phyloP scores from a whole-genome alignment of 2,329 filamentous ascomycete species.

The Endothia cerciana region DNA sequence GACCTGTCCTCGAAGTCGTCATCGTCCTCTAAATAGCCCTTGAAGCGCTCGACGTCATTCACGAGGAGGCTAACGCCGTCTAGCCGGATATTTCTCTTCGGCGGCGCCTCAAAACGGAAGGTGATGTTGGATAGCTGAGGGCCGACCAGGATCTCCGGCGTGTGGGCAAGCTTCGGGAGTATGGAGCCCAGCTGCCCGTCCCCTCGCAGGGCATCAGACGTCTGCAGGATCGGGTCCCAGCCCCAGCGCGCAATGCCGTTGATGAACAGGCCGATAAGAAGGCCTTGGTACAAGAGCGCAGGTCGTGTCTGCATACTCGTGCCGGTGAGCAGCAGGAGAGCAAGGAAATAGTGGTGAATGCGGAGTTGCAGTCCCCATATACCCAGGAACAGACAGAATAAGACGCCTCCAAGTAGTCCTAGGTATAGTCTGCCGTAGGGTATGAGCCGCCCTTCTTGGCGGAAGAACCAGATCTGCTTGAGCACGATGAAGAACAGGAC shows the following conservation, averaged over 20 bases:
- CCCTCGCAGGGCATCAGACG: conserved; percentile 71
- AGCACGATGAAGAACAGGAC: conserved; percentile 69
- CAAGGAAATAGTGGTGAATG: conserved; percentile 94
- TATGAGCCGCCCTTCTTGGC: conserved; percentile 79
- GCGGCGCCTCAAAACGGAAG: conserved; percentile 57
- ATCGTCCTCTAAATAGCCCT: conserved; percentile 68
- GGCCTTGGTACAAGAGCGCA: conserved; percentile 83
- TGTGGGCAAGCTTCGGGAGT: conserved; percentile 56
- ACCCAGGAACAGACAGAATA: conserved; percentile 73
- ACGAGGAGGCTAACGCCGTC: conserved; percentile 81
- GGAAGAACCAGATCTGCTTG: conserved; percentile 83
- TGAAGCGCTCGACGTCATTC: conserved; percentile 82
- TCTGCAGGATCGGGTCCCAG: conserved; percentile 87
- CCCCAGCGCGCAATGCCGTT: conserved; percentile 95
- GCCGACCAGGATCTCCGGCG: conserved; percentile 51
- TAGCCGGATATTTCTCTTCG: conserved; percentile 51
- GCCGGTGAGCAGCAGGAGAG: conserved; percentile 82
- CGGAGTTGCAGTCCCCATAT: conserved; percentile 70
- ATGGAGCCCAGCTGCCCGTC: conserved; percentile 66
- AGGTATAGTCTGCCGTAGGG: conserved; percentile 79
- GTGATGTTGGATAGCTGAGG: conserved; percentile 65
- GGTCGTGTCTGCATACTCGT: conserved; percentile 88
- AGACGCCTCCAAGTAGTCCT: conserved; percentile 66
- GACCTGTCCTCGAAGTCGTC: conserved; percentile 42
- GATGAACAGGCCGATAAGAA: conserved; percentile 88